Percentiles rank a stretch among this genome's conserved stretches.
phyloP scores from a whole-genome alignment of 2,329 filamentous ascomycete genomes.

The Pestalotiopsis sp. region DNA sequence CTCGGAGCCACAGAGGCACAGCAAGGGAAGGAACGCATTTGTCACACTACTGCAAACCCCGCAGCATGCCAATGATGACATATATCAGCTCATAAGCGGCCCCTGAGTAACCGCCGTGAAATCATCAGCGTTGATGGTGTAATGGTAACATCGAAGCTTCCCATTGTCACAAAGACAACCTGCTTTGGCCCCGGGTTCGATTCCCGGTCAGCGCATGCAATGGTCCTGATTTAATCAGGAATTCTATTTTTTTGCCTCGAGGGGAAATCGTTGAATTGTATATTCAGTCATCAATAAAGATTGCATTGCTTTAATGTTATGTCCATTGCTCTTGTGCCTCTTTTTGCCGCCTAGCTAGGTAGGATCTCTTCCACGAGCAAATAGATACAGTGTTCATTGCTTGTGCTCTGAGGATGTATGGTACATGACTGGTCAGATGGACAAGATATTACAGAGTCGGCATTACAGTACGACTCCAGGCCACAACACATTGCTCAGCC shows the following conservation, averaged over 20 bases:
- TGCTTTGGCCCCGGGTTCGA: constrained; percentile 37
- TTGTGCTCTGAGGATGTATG: too few relatives aligned
- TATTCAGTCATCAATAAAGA: too few relatives aligned
- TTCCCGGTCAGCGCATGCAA: constrained; percentile 32
- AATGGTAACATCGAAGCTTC: constrained; percentile 39
- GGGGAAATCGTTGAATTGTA: too few relatives aligned
- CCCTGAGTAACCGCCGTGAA: background rate
- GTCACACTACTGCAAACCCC: background rate
- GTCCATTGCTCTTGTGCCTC: background rate
- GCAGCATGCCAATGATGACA: background rate
- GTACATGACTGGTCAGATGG: too few relatives aligned
- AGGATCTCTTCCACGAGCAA: too few relatives aligned
- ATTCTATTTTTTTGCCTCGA: background rate
- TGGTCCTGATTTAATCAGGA: constrained; percentile 8
- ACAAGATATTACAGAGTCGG: too few relatives aligned
- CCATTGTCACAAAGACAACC: constrained; percentile 22
- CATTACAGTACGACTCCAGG: too few relatives aligned
- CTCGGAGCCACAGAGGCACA: background rate
- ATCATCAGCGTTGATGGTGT: constrained; percentile 29
- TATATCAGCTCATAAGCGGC: background rate
- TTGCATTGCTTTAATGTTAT: background rate
- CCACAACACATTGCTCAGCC: too few relatives aligned
- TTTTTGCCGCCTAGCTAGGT: too few relatives aligned
- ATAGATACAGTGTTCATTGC: too few relatives aligned
- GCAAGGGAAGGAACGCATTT: background rate